phyloP scores from a whole-genome alignment of 2,329 filamentous ascomycete genomes.

The Camillea tinctor region DNA sequence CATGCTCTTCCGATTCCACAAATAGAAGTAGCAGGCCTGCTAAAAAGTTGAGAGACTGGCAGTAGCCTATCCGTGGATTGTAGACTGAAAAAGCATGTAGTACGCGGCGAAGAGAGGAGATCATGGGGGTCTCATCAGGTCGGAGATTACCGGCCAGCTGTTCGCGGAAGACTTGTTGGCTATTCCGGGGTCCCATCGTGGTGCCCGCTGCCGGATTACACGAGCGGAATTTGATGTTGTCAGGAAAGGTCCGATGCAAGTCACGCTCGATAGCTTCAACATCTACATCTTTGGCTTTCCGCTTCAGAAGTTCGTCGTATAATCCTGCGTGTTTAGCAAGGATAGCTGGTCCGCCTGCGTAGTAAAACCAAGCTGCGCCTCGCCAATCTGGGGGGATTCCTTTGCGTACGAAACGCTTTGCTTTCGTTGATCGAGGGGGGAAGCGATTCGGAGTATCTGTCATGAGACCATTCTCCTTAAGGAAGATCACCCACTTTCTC shows the following conservation, averaged over 20 bases:
- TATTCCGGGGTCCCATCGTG: conserved; percentile 24
- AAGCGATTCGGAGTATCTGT: conserved; percentile 73
- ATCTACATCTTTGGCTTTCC: conserved; percentile 68
- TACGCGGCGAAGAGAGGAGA: conserved; percentile 78
- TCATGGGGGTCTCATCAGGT: conserved; percentile 68
- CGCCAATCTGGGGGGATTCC: conserved; percentile 92
- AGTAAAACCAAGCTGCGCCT: conserved; percentile 97
- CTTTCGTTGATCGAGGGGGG: conserved; percentile 75
- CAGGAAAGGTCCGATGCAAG: conserved; percentile 89
- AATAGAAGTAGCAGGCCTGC: conserved; percentile 88
- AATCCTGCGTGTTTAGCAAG: conserved; percentile 73
- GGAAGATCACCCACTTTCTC: conserved; percentile 77
- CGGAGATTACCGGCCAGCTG: conserved; percentile 27
- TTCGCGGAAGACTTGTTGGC: conserved; percentile 37
- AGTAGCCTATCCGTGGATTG: conserved; percentile 90
- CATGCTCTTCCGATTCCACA: conserved; percentile 82
- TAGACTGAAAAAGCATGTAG: conserved; percentile 88
- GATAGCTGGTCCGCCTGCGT: conserved; percentile 81
- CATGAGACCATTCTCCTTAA: conserved; percentile 73
- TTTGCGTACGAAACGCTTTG: conserved; percentile 88
- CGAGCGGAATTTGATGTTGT: conserved; percentile 88
- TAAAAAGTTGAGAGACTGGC: conserved; percentile 93
- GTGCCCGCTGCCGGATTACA: conserved; percentile 19
- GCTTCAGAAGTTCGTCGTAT: conserved; percentile 68
- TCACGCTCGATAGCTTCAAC: conserved; percentile 91